Base-by-base conservation (phyloP, 495 filamentous ascomycete genomes). In the Immersiella caudata region DNA sequence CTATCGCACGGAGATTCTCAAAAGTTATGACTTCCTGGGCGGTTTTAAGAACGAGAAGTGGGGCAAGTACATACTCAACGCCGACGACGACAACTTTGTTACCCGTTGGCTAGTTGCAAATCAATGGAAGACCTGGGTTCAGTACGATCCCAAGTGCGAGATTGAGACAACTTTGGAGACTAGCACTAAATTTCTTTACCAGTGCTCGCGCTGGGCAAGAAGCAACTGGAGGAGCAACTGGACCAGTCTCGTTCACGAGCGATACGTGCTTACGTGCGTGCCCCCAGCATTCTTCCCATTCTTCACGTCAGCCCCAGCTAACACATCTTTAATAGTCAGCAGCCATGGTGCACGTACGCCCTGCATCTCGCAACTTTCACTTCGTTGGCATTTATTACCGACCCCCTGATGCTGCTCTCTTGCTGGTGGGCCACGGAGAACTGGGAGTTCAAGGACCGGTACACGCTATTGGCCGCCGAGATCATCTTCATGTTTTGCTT, bases 171-270 rank as follows among this genome's bases (percentile, higher is more conserved):
- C 89, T 2, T 78, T 93, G 61, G 90, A 94, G 75, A 87, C 89
- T 73, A 89, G 90, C 75, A 78, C 80, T 50, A 89, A 88, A 70
- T 94, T 91, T 72, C 77, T 93, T 61, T 88, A 87, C 74, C 91
- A 94, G 79, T 93, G 91, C 75, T 83, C 90, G 9, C 86, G 91
- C 27, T 94, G 91, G 91, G 90, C 90, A 24, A 82, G 91, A 70
- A 92, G 89, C 78, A 92, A 92, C 75, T 93, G 89, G 89, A 82
- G 91, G 70, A 91, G 90, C 77, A 94, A 94, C 75, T 86, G 90
- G 69, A 91, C 88, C 29, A 91, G 89, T 70, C 87, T 93, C 79
- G 84, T 90, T 65, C 82, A 81, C 72, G 90, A 93, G 70, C 81
- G 85, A 71, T 82, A 90, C 74, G 86, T 91, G 72, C 88, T 85